Base-by-base conservation (phyloP, 2,329 filamentous ascomycete species). In the Fusarium sp. region DNA sequence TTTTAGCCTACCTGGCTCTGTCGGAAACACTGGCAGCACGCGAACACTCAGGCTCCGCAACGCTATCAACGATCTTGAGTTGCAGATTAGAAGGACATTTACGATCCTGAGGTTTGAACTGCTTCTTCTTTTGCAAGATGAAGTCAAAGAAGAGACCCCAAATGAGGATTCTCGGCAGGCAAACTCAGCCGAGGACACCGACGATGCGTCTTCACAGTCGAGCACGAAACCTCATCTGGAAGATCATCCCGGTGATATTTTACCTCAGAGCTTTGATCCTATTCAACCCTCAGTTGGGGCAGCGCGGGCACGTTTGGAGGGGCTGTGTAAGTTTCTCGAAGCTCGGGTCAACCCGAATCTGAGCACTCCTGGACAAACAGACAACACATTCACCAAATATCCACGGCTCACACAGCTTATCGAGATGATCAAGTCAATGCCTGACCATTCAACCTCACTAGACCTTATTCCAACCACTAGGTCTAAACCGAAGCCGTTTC, bases 231-330 rank as follows among this genome's bases (percentile, higher is more conserved):
- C 11, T 22, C 40, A 22, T 22, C 5, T 22, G 7, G 11, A 8
- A 43, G 40, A 12, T 43, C 6, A 2, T 2, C 1, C n/a, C 5
- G 3, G n/a, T 6, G n/a, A 20, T 40, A 3, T 2, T 2, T 22
- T 7, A 22, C n/a, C 5, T 12, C 6, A 14, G 0, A 10, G n/a
- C 3, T 14, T 14, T 7, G 11, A 0, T 7, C 1, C n/a, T 43
- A 12, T 1, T 6, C n/a, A 22, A 2, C 11, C 40, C 6, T 43
- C 40, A 43, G 40, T 43, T 43, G n/a, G 6, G 40, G 11, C 14
- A 43, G 40, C 11, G 14, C 40, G n/a, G 4, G 14, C 40, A 7
- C 40, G 40, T 22, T 11, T 43, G 6, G 40, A 43, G 40, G 11
- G 2, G 11, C 11, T 43, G 11, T 43, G 40, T 4, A 11, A 43